phyloP scores from a whole-genome alignment of 768 basidiomycete genomes.

The Tricholoma saponaceum region DNA sequence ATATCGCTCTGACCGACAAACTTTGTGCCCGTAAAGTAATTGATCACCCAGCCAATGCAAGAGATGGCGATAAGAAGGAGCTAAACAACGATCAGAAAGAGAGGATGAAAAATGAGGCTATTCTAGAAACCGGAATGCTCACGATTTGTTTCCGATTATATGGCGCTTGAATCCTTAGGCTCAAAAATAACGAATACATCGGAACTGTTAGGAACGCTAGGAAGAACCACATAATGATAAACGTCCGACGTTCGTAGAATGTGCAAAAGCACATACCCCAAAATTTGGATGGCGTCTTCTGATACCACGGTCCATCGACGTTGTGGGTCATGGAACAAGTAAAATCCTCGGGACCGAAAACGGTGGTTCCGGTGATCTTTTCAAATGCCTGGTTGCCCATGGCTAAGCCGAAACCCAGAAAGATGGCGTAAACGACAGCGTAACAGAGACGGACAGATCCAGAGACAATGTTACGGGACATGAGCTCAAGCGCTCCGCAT shows the following conservation, averaged over 20 bases:
- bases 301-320: slow-evolving; percentile 65
- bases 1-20: slow-evolving; percentile 73
- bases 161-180: slow-evolving; percentile 61
- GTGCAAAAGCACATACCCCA: slow-evolving; percentile 51
- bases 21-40: slow-evolving; percentile 60
- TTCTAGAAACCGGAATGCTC: too few relatives aligned
- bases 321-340: slow-evolving; percentile 55
- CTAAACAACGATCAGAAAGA: neutral
- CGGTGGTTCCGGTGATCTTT: slow-evolving; percentile 41
- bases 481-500: slow-evolving; percentile 70
- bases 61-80: slow-evolving; percentile 53
- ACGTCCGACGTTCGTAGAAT: too few relatives aligned
- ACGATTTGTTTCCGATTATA: slow-evolving; percentile 57
- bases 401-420: slow-evolving; percentile 76
- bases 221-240: neutral
- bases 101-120: too few relatives aligned
- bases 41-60: slow-evolving; percentile 73
- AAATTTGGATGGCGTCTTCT: slow-evolving; percentile 55
- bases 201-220: slow-evolving; percentile 70
- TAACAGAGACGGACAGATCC: slow-evolving; percentile 83
- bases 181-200: slow-evolving; percentile 61
- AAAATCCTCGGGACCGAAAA: slow-evolving; percentile 56
- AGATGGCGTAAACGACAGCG: slow-evolving; percentile 71
- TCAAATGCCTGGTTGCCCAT: slow-evolving; percentile 72
- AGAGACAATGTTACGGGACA: slow-evolving; percentile 76